Percentiles rank a stretch among this genome's conserved stretches.
phyloP scores from a whole-genome alignment of 169 alveolate genomes.

The Besnoitia besnoiti region DNA sequence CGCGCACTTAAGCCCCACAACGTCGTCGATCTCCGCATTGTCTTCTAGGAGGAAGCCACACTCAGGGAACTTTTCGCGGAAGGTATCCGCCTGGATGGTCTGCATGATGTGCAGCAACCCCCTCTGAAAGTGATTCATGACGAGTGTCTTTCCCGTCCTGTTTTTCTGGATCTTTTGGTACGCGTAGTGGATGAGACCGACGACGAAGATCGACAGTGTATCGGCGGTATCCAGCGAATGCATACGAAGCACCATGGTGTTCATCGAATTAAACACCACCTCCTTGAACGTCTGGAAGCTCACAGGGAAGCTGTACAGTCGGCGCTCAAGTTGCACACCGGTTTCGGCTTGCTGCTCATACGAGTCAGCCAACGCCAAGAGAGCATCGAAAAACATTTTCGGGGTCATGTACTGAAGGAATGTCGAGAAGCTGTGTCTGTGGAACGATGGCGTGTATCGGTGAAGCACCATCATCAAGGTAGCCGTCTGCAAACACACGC shows the following conservation, averaged over 20 bases:
- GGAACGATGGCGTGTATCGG: conserved; percentile 34
- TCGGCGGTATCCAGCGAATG: conserved; percentile 54
- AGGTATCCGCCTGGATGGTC: conserved; percentile 18
- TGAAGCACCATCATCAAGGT: conserved; percentile 51
- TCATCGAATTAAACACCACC: conserved; percentile 35
- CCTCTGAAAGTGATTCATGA: conserved; percentile 44
- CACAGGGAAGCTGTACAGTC: conserved; percentile 59
- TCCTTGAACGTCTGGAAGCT: conserved; percentile 33
- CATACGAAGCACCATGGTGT: conserved; percentile 49
- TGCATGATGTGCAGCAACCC: conserved; percentile 36
- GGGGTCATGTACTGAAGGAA: conserved; percentile 58
- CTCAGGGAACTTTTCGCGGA: conserved; percentile 39
- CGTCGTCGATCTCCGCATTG: background rate
- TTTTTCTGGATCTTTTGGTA: conserved; percentile 62
- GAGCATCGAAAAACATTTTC: conserved; percentile 59
- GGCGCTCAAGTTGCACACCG: conserved; percentile 45
- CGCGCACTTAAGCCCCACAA: conserved; percentile 42
- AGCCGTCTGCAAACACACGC: conserved; percentile 53
- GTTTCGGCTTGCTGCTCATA: conserved; percentile 10
- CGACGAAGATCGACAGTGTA: conserved; percentile 46
- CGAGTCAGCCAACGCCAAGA: conserved; percentile 26
- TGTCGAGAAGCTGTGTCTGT: conserved; percentile 58
- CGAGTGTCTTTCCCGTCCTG: conserved; percentile 63
- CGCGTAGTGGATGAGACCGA: conserved; percentile 38
- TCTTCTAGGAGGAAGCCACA: conserved; percentile 45